Evolutionary conservation across 352 stramenopile genomes (phyloP).

Genomic region (Pythium phragmitis): DNA sequence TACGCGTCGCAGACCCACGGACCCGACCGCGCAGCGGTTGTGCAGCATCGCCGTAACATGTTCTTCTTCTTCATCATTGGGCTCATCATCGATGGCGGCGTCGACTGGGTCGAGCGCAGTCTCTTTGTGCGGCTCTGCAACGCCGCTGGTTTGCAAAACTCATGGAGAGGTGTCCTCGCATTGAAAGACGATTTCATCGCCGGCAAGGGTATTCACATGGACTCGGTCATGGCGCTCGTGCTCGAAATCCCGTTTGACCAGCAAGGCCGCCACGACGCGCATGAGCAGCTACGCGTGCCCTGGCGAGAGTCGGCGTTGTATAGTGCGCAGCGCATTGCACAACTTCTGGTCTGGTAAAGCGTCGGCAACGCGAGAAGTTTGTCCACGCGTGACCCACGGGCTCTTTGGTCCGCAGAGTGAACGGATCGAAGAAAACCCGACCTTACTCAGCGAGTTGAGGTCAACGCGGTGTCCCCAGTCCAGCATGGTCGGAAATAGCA

Average conservation of each 20-base stretch:
- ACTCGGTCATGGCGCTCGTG: conserved; percentile 37
- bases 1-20: conserved; percentile 16
- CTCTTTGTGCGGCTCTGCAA: conserved; percentile 46
- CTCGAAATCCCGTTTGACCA: conserved; percentile 1
- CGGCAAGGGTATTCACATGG: conserved; percentile 36
- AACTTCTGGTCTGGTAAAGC: conserved; percentile 35
- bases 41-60: conserved; percentile 40
- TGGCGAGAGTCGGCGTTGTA: conserved; percentile 35
- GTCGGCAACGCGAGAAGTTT: too few relatives aligned
- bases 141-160: conserved; percentile 35
- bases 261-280: conserved; percentile 11
- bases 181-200: conserved; percentile 43
- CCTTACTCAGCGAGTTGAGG: too few relatives aligned
- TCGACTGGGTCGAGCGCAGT: conserved; percentile 44
- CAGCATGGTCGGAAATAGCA: too few relatives aligned
- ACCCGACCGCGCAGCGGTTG: conserved; percentile 5
- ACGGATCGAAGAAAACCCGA: too few relatives aligned
- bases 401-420: too few relatives aligned
- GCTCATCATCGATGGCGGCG: conserved; percentile 43
- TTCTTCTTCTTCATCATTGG: conserved; percentile 45
- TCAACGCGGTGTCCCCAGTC: too few relatives aligned
- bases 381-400: too few relatives aligned
- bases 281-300: conserved; percentile 18
- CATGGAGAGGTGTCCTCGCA: conserved; percentile 37
- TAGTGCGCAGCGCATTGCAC: conserved; percentile 26